Percentiles rank a stretch among this genome's conserved stretches.
These are phyloP conservation scores for Geotrichum carabidarum DNA, from an alignment of 1,139 yeast genomes.

Conservation along the genomic window DNA sequence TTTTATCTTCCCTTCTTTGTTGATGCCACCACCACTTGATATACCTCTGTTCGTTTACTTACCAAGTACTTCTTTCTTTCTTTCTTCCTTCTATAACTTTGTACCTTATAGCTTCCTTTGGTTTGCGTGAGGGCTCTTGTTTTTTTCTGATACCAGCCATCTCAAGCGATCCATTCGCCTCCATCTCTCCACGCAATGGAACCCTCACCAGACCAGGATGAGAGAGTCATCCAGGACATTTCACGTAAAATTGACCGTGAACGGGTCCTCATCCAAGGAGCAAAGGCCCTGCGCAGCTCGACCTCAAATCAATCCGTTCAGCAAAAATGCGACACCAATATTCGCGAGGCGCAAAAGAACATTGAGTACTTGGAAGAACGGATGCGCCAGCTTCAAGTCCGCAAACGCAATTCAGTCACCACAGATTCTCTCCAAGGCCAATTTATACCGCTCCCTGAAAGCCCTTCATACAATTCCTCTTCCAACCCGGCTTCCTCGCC, in stretches of 20 bases:
- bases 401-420: constrained; percentile 21
- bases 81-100: background rate
- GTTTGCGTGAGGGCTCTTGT: too few species aligned
- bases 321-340: constrained; percentile 84
- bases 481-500: too few species aligned
- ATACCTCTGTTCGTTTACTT: background rate
- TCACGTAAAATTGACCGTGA: constrained; percentile 81
- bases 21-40: constrained; percentile 7
- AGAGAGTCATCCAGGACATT: constrained; percentile 52
- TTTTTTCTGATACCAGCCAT: background rate
- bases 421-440: constrained; percentile 1
- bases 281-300: constrained; percentile 69
- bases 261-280: constrained; percentile 80
- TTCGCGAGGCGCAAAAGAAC: constrained; percentile 85
- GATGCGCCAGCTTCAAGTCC: constrained; percentile 54
- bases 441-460: background rate
- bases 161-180: background rate
- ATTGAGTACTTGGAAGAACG: constrained; percentile 82
- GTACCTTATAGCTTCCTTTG: too few species aligned
- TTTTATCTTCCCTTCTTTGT: constrained; percentile 1
- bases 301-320: constrained; percentile 78
- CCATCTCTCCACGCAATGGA: constrained; percentile 10
- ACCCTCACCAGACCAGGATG: constrained; percentile 21
- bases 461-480: background rate
- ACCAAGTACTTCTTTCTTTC: background rate